Evolutionary conservation across 192 early-diverging fungal genomes (phyloP).

Genomic region (Gigaspora rosea): DNA sequence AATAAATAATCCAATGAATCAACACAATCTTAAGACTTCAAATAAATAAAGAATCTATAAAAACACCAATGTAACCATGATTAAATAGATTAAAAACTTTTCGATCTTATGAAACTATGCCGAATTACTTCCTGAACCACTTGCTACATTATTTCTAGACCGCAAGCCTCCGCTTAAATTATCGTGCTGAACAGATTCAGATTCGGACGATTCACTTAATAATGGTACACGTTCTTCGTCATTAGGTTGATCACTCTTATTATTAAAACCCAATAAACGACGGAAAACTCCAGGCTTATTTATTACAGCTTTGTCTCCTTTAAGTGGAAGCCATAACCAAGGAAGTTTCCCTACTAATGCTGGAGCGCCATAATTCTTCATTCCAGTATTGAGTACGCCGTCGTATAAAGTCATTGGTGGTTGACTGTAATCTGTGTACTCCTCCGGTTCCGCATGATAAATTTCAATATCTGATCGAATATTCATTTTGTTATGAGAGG

Average conservation of each 20-base stretch:
- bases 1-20: too few species aligned
- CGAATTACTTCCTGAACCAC: too few species aligned
- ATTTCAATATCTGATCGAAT: conserved; percentile 61
- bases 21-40: too few species aligned
- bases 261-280: conserved; percentile 17
- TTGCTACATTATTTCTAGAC: too few species aligned
- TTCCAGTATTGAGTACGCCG: conserved; percentile 71
- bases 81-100: too few species aligned
- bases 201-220: neutral
- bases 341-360: conserved; percentile 67
- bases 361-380: conserved; percentile 68
- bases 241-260: neutral
- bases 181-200: too few species aligned
- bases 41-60: too few species aligned
- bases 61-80: too few species aligned
- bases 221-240: neutral
- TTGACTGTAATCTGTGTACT: conserved; percentile 72
- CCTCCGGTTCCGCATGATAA: conserved; percentile 59
- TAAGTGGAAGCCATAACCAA: conserved; percentile 72
- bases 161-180: too few species aligned
- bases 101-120: too few species aligned
- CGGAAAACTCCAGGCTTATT: conserved; percentile 11
- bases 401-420: conserved; percentile 70
- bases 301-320: conserved; percentile 24
- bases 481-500: neutral